These are phyloP conservation scores for Dunaliella primolecta DNA, from an alignment of 139 green algal species.

Conservation along the genomic window DNA sequence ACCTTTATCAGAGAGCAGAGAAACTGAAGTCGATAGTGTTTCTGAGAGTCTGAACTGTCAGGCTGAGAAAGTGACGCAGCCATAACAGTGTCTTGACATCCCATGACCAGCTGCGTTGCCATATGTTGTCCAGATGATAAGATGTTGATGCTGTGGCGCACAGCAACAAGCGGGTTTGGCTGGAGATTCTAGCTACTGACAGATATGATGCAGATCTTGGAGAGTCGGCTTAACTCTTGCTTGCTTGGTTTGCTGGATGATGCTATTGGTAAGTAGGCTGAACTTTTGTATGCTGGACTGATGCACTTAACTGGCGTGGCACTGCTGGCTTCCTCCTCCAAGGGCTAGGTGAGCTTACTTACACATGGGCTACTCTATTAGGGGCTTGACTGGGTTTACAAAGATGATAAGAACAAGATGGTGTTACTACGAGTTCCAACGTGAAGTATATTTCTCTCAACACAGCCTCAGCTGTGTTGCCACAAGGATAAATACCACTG, in stretches of 20 bases:
- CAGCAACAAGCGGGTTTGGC: not conserved
- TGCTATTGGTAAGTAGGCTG: not conserved
- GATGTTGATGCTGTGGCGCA: too few relatives aligned
- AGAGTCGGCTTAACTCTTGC: not conserved
- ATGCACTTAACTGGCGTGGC: too few relatives aligned
- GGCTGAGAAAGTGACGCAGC: not conserved
- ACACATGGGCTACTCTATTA: too few relatives aligned
- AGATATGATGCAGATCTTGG: not conserved
- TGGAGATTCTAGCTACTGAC: not conserved
- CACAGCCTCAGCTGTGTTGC: too few relatives aligned
- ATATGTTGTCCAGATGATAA: not conserved
- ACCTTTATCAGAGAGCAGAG: not conserved
- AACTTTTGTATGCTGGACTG: too few relatives aligned
- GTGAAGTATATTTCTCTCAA: too few relatives aligned
- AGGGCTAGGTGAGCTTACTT: too few relatives aligned
- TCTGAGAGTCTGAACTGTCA: not conserved
- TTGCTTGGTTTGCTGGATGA: not conserved
- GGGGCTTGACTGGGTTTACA: too few relatives aligned
- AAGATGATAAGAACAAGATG: too few relatives aligned
- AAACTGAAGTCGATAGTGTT: not conserved
- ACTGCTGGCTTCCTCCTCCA: too few relatives aligned
- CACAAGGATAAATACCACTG: too few relatives aligned
- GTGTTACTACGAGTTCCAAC: too few relatives aligned
- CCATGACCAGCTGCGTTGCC: conserved; percentile 18
- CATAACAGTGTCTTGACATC: conserved; percentile 29